Evolutionary conservation across 176 grass and related monocot genomes (phyloP).

Genomic region (Lolium multiflorum): DNA sequence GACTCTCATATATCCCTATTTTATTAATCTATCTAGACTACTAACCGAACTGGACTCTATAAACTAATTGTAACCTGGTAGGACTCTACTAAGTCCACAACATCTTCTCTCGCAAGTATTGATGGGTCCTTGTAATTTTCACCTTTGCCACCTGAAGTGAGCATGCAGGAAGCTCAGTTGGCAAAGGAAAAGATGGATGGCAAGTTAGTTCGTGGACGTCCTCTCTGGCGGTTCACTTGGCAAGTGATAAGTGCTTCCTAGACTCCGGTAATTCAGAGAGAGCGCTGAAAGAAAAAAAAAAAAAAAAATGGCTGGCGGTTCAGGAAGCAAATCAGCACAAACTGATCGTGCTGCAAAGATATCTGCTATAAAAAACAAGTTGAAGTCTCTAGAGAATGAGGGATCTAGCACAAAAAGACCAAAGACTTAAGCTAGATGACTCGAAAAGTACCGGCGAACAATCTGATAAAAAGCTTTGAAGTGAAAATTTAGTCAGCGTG

Average conservation of each 20-base stretch:
- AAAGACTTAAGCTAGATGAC: slow-evolving; percentile 51
- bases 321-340: slow-evolving; percentile 52
- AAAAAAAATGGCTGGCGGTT: slow-evolving; percentile 49
- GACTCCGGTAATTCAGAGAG: slow-evolving; percentile 36
- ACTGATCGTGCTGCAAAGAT: slow-evolving; percentile 71
- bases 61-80: too few relatives aligned
- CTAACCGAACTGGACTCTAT: too few relatives aligned
- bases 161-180: slow-evolving; percentile 87
- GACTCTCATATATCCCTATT: too few relatives aligned
- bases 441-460: slow-evolving; percentile 12
- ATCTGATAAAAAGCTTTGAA: slow-evolving; percentile 47
- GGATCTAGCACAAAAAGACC: slow-evolving; percentile 69
- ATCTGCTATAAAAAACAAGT: too few relatives aligned
- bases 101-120: neutral
- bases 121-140: slow-evolving; percentile 48
- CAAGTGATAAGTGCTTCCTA: slow-evolving; percentile 67
- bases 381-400: too few relatives aligned
- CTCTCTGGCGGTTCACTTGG: slow-evolving; percentile 82
- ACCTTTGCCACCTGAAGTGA: slow-evolving; percentile 89
- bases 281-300: slow-evolving; percentile 29
- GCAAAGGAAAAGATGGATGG: slow-evolving; percentile 94
- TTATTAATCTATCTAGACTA: too few relatives aligned
- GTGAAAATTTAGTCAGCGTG: neutral
- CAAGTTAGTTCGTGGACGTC: slow-evolving; percentile 67
- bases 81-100: too few relatives aligned